phyloP scores from a whole-genome alignment of 2,329 filamentous ascomycete genomes.

The Lasiodiplodia hormozganensis region DNA sequence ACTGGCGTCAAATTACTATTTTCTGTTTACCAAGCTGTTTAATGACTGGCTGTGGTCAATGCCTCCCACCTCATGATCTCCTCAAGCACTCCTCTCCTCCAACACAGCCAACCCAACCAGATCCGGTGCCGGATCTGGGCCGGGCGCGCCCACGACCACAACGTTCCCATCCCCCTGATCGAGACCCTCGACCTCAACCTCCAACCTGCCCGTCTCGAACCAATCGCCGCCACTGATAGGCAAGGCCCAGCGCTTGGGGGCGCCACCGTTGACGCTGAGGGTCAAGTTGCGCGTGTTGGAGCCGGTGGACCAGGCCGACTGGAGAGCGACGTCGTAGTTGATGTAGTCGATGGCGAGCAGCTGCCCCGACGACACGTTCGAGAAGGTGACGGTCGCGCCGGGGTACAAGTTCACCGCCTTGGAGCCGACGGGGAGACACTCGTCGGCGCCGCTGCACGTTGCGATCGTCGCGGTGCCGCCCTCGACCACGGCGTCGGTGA shows the following conservation, averaged over 20 bases:
- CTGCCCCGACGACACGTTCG: conserved; percentile 39
- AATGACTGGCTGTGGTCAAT: too few relatives aligned
- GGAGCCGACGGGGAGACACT: conserved; percentile 40
- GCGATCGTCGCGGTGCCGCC: conserved; percentile 39
- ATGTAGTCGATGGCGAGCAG: conserved; percentile 45
- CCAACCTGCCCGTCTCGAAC: conserved; percentile 37
- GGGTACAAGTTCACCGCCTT: conserved; percentile 45
- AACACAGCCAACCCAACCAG: conserved; percentile 38
- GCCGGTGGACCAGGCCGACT: conserved; percentile 43
- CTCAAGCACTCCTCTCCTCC: background rate
- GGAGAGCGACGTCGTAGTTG: conserved; percentile 49
- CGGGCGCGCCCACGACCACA: conserved; percentile 36
- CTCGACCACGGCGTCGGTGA: conserved; percentile 39
- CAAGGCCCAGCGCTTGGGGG: conserved; percentile 45
- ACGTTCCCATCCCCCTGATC: conserved; percentile 35
- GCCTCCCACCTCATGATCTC: background rate
- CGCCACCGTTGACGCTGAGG: conserved; percentile 47
- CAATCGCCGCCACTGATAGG: conserved; percentile 51
- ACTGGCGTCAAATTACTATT: too few relatives aligned
- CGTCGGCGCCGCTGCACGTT: conserved; percentile 38
- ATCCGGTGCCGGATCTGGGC: conserved; percentile 37
- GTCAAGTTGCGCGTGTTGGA: conserved; percentile 47
- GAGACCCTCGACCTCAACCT: conserved; percentile 40
- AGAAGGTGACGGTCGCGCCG: conserved; percentile 39
- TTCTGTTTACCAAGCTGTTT: too few relatives aligned